Percentiles rank a stretch among this genome's conserved stretches.
These are phyloP conservation scores for Bjerkandera adusta DNA, from an alignment of 1,284 basidiomycete genomes.

Conservation along the genomic window DNA sequence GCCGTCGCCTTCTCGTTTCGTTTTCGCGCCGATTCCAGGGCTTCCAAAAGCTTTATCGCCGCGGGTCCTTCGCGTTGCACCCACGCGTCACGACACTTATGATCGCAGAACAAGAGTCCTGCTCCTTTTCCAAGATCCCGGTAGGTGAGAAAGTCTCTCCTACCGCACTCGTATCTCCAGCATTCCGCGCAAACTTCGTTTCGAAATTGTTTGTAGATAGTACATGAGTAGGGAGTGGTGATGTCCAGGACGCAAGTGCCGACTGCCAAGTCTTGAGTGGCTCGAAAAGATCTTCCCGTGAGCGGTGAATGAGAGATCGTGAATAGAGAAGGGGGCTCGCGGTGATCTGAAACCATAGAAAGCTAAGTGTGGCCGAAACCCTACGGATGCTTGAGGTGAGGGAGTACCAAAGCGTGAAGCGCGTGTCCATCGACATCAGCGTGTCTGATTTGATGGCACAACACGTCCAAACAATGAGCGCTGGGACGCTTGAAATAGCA, in stretches of 20 bases:
- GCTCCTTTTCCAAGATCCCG: constrained; percentile 29
- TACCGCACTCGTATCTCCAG: constrained; percentile 54
- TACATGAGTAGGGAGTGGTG: constrained; percentile 28
- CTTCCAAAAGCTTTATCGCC: constrained; percentile 27
- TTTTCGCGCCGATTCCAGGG: constrained; percentile 33
- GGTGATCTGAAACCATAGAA: background rate
- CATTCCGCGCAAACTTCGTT: constrained; percentile 65
- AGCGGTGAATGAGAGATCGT: constrained; percentile 12
- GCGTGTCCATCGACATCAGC: too few species aligned
- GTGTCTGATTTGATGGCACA: too few species aligned
- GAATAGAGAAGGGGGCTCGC: background rate
- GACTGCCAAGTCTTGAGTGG: constrained; percentile 19
- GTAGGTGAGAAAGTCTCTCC: constrained; percentile 27
- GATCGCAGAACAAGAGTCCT: constrained; percentile 56
- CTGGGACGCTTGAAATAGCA: too few species aligned
- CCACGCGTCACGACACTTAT: constrained; percentile 46
- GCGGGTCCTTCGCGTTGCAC: constrained; percentile 32
- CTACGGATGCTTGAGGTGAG: too few species aligned
- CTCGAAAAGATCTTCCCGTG: constrained; percentile 28
- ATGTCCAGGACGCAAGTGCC: constrained; percentile 22
- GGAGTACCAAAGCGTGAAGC: too few species aligned
- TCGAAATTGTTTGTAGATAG: constrained; percentile 42
- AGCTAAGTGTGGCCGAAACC: background rate
- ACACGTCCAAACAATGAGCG: too few species aligned
- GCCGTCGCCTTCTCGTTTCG: constrained; percentile 27